A percentile compares a stretch with the other conserved stretches of the same genome.
phyloP scores from a whole-genome alignment of 1,139 yeast species.

The Geotrichum reessii region DNA sequence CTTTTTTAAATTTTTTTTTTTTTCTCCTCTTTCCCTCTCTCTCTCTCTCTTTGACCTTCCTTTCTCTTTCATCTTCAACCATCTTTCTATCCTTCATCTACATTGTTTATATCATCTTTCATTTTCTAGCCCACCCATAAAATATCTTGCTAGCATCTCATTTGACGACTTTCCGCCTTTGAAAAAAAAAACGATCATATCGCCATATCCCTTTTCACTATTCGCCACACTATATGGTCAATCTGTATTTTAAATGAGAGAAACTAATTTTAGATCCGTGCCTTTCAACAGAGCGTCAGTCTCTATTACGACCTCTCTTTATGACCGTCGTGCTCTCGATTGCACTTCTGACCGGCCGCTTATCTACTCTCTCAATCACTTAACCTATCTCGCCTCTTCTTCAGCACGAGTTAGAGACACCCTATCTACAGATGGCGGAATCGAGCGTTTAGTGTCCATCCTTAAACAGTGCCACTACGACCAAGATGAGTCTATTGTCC shows the following conservation, averaged over 20 bases:
- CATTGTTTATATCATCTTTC: not conserved
- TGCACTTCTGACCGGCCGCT: constrained; percentile 85
- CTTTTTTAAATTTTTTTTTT: not conserved
- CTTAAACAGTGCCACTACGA: constrained; percentile 63
- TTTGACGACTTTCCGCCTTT: not conserved
- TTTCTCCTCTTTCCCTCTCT: not conserved
- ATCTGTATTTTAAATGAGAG: constrained; percentile 56
- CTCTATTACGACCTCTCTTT: constrained; percentile 78
- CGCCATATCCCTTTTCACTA: not conserved
- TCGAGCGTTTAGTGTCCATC: constrained; percentile 80
- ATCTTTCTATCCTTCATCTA: not conserved
- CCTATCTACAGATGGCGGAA: constrained; percentile 81
- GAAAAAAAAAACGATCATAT: no score
- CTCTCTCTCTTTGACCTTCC: not conserved
- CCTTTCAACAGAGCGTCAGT: constrained; percentile 82
- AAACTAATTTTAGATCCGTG: constrained; percentile 77
- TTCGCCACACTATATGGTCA: not conserved
- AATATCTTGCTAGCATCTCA: not conserved
- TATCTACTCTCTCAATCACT: constrained; percentile 83
- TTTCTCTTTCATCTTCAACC: not conserved
- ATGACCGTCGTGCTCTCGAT: constrained; percentile 89
- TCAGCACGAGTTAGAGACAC: constrained; percentile 89
- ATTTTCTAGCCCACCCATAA: not conserved
- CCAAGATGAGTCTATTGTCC: not conserved
- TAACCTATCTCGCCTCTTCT: constrained; percentile 80